phyloP scores from a whole-genome alignment of 2,329 filamentous ascomycete genomes.

The Colletotrichum musae region DNA sequence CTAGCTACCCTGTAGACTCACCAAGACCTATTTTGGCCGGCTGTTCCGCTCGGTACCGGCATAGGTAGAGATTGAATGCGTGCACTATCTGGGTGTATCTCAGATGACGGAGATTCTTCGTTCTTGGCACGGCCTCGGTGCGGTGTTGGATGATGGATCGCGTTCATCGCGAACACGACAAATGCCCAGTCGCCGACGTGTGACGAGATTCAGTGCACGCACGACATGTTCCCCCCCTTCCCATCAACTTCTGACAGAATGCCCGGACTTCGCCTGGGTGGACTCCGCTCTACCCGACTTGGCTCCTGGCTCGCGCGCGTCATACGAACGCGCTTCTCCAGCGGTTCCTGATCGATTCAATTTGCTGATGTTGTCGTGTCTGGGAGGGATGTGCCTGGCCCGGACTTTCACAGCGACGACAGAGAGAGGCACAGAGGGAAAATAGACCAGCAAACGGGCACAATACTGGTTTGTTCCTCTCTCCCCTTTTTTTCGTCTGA shows the following conservation, averaged over 20 bases:
- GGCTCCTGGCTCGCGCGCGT: constrained; percentile 25
- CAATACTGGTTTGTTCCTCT: constrained; percentile 7
- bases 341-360: not conserved
- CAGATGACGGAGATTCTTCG: constrained; percentile 16
- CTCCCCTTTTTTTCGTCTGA: constrained; percentile 25
- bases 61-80: not conserved
- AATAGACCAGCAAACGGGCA: too few species aligned
- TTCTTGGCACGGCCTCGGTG: not conserved
- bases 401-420: not conserved
- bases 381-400: not conserved
- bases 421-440: too few species aligned
- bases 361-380: not conserved
- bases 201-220: constrained; percentile 3
- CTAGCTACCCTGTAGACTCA: too few species aligned
- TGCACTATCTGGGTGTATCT: constrained; percentile 14
- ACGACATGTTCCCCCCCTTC: not conserved
- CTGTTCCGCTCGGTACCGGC: not conserved
- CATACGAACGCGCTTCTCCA: constrained; percentile 10
- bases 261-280: constrained; percentile 21
- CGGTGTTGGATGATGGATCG: not conserved
- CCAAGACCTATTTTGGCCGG: too few species aligned
- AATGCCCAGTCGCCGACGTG: not conserved
- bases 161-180: not conserved
- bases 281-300: constrained; percentile 20
- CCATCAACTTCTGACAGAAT: constrained; percentile 25